Base-by-base conservation (phyloP, 2,329 filamentous ascomycete species). In the Aspergillus fumigatiaffinis region DNA sequence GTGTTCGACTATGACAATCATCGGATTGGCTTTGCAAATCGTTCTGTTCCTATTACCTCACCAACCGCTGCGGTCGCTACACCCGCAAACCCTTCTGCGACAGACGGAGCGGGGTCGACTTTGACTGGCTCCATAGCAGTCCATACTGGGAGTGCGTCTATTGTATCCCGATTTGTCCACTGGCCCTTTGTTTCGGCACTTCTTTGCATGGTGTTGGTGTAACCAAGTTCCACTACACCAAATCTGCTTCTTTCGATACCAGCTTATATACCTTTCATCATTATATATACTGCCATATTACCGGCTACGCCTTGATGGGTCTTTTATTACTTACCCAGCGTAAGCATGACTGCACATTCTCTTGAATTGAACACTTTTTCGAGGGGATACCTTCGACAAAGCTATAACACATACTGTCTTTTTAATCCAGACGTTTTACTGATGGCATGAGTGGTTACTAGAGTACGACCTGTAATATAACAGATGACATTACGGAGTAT, bases 1-100 rank as follows among this genome's bases (percentile, higher is more conserved):
- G 87, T 94, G 25, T 96, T 95, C 70, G 92, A 96, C 71, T 84
- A 84, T 53, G 91, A 93, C 51, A 68, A 76, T 41, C 66, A 65
- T 38, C 68, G 70, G 46, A 69, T 79, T 42, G 77, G 77, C 14
- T 71, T 75, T 59, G 72, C 69, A 9, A 51, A 59, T 28, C 64
- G 62, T 28, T 51, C 58, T 12, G 54, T 52, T 4, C 52, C 61
- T 29, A 53, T 60, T 6, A 58, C 57, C 17, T 51, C 56, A 42
- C 41, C 41, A 3, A 58, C 60, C 20, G 59, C 65, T 53, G 58
- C 62, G 14, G 64, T 60, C 21, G 63, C 51, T n/a, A 59, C 56
- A 14, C 25, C 38, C 38, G 47, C 57, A 10, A 47, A 50, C 25
- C 26, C 9, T 26, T 48, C 46, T 51, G 48, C 59, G 23, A 51